phyloP scores from a whole-genome alignment of 2,329 filamentous ascomycete genomes.

The Blastomyces emzantsi region DNA sequence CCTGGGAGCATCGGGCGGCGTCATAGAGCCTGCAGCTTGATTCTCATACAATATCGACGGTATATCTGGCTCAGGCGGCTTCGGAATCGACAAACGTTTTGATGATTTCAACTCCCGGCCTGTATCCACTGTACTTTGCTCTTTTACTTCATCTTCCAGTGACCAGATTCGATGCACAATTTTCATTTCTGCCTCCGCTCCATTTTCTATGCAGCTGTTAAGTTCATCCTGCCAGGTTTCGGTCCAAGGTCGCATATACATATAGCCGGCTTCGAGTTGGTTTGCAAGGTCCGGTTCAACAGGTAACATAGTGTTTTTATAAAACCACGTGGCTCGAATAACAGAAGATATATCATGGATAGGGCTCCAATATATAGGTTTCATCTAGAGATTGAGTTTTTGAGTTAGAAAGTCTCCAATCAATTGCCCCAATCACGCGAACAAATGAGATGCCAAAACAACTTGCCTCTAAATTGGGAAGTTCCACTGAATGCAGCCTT shows the following conservation, averaged over 20 bases:
- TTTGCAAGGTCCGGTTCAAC: constrained; percentile 81
- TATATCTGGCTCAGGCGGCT: constrained; percentile 9
- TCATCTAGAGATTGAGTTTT: constrained; percentile 53
- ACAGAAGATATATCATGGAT: constrained; percentile 81
- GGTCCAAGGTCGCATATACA: constrained; percentile 77
- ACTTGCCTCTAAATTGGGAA: constrained; percentile 55
- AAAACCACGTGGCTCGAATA: constrained; percentile 89
- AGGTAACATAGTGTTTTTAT: constrained; percentile 87
- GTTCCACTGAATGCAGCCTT: constrained; percentile 76
- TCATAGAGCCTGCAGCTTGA: constrained; percentile 33
- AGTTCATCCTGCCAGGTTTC: constrained; percentile 90
- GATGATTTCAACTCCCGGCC: constrained; percentile 29
- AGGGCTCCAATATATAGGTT: constrained; percentile 96
- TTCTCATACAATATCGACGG: constrained; percentile 27
- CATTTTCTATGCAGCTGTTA: constrained; percentile 80
- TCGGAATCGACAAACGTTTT: constrained; percentile 7
- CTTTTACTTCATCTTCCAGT: constrained; percentile 38
- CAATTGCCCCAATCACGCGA: not conserved
- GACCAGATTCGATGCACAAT: constrained; percentile 78
- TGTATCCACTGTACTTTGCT: constrained; percentile 27
- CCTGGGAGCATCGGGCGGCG: constrained; percentile 39
- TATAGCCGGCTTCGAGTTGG: constrained; percentile 82
- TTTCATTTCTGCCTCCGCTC: constrained; percentile 83
- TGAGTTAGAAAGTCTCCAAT: constrained; percentile 14
- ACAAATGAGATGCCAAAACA: not conserved